phyloP scores from a whole-genome alignment of 192 early-diverging fungal species.

The Backusella psychrophila region DNA sequence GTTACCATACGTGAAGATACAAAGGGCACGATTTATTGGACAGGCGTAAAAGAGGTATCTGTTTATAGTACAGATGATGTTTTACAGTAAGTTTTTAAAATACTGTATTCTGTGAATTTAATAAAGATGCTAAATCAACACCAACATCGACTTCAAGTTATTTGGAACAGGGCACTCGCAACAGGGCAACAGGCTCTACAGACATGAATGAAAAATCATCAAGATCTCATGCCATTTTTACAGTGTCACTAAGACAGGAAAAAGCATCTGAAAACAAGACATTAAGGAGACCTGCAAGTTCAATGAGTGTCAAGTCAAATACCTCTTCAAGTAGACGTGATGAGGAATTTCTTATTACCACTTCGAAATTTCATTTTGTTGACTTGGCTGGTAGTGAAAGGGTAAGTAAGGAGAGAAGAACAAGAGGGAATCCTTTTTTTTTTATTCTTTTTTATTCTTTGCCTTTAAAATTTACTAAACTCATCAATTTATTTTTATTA shows the following conservation, averaged over 20 bases:
- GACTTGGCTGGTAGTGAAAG: constrained; percentile 98
- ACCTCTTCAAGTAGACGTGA: constrained; percentile 6
- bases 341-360: constrained; percentile 19
- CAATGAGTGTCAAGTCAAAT: background rate
- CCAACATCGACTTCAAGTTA: constrained; percentile 29
- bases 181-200: constrained; percentile 80
- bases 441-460: background rate
- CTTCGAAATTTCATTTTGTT: constrained; percentile 93
- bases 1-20: constrained; percentile 80
- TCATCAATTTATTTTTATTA: constrained; percentile 11
- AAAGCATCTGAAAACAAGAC: constrained; percentile 3
- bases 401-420: constrained; percentile 21
- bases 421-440: background rate
- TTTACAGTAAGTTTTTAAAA: background rate
- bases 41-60: constrained; percentile 74
- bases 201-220: constrained; percentile 95
- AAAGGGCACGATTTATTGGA: constrained; percentile 80
- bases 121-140: background rate
- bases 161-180: constrained; percentile 53
- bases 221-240: constrained; percentile 96
- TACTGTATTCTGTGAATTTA: constrained; percentile 19
- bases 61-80: constrained; percentile 69
- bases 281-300: constrained; percentile 6
- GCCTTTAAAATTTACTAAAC: background rate
- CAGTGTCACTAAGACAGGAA: constrained; percentile 83